Evolutionary conservation across 2,329 filamentous ascomycete genomes (phyloP), one percentile per base, ranked within the genome.

Genomic region (Fusarium transvaalense): DNA sequence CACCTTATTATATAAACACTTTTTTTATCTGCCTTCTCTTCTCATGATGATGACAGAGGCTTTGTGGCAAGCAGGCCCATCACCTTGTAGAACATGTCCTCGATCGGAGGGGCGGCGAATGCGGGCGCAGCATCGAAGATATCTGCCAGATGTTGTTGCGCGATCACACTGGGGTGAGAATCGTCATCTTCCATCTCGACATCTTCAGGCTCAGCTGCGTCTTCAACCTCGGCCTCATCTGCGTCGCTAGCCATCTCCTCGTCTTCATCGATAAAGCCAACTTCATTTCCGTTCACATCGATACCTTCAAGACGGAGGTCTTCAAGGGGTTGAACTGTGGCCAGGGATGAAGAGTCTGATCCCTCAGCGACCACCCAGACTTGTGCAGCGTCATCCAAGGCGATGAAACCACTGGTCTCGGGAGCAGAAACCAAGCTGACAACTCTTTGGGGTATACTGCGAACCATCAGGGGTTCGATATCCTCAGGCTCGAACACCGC

Each of bases 81-180:
- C 38, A 95, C 89, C 77, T 89, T 88, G 77, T 91, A 89, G 75
- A 94, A 94, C 81, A 93, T 86, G 66, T 93, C 91, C 77, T 91
- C 88, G 23, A 94, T 86, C 13, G 91, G 88, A 23, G 90, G 89
- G 73, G 91, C 85, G 1, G 90, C 89, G 74, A 91, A 91, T 5
- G 89, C 86, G 3, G 90, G 88, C 3, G 88, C 88, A 15, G 85
- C 83, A 66, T 93, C 90, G 68, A 94, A 93, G 37, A 94, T 86
- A 51, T 88, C 85, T 8, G 90, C 85, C 55, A 94, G 80, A 67
- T 88, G 86, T 74, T 94, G 89, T 48, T 89, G 87, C 41, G 89
- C 83, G 19, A 94, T 86, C 19, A 93, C 87, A 9, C 86, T 85
- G 4, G 82, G 80, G 60, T 87, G 85, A 23, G 84, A 82, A 34